phyloP scores from a whole-genome alignment of 1,139 yeast genomes.

The Geotrichum histeridarum region DNA sequence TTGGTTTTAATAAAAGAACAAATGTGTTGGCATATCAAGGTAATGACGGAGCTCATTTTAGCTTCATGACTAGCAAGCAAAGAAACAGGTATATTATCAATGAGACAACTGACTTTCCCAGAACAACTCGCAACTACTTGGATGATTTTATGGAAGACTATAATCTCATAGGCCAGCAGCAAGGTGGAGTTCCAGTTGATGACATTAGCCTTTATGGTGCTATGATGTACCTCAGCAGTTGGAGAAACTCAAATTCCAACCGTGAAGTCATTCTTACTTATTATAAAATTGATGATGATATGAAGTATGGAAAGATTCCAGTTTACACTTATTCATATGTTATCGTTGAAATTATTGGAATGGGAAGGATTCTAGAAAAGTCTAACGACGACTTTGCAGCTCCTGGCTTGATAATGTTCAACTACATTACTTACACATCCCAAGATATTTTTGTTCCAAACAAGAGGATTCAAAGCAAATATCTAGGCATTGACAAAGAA shows the following conservation, averaged over 20 bases:
- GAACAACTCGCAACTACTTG: not conserved
- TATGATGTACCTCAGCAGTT: not conserved
- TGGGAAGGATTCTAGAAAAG: no score
- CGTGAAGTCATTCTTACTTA: not conserved
- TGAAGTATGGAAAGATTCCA: not conserved
- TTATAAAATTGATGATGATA: not conserved
- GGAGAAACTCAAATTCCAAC: not conserved
- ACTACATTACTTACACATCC: not conserved
- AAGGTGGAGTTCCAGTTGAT: not conserved
- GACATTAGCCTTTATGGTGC: not conserved
- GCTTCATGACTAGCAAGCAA: not conserved
- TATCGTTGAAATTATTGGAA: not conserved
- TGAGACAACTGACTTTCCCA: not conserved
- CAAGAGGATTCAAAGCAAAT: not conserved
- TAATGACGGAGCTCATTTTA: not conserved
- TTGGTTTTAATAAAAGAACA: not conserved
- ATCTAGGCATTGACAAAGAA: constrained; percentile 4
- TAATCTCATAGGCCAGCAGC: not conserved
- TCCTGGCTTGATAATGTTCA: not conserved
- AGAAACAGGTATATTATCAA: not conserved
- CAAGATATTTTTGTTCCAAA: not conserved
- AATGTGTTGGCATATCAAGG: not conserved
- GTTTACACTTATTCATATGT: not conserved
- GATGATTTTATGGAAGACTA: not conserved
- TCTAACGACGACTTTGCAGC: not conserved